Evolutionary conservation across 2,329 filamentous ascomycete species (phyloP).

Genomic region (Calcarisporium arbuscula): DNA sequence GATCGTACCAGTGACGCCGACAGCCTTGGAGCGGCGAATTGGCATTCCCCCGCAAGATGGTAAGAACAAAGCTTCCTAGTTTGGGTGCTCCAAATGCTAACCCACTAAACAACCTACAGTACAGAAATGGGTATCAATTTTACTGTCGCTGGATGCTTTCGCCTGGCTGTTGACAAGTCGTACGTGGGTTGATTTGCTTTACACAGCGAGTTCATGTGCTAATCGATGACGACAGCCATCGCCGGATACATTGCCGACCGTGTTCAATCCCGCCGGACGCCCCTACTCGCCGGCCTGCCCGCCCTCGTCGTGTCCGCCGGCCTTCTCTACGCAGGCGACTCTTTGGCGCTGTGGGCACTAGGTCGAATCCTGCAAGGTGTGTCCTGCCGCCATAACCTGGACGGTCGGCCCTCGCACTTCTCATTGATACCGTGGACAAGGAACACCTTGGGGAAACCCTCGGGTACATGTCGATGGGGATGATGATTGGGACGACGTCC

Average conservation of each 20-base stretch:
- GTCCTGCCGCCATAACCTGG: slow-evolving; percentile 5
- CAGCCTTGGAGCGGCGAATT: neutral
- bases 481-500: slow-evolving; percentile 5
- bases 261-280: slow-evolving; percentile 5
- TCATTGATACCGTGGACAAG: slow-evolving; percentile 7
- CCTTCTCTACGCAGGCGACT: slow-evolving; percentile 5
- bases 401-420: slow-evolving; percentile 8
- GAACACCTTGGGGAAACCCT: slow-evolving; percentile 7
- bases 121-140: neutral
- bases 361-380: slow-evolving; percentile 6
- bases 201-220: neutral
- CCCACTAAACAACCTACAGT: neutral
- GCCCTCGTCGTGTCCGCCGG: slow-evolving; percentile 6
- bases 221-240: slow-evolving; percentile 2
- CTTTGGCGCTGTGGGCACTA: slow-evolving; percentile 6
- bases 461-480: slow-evolving; percentile 6
- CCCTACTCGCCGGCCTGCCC: slow-evolving; percentile 4
- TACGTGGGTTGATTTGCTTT: neutral
- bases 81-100: neutral
- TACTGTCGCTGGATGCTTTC: neutral
- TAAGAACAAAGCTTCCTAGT: neutral
- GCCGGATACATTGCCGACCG: slow-evolving; percentile 8
- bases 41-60: neutral
- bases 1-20: neutral
- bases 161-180: neutral